phyloP scores from a whole-genome alignment of 1,284 basidiomycete genomes.

The Vanrija sp. region DNA sequence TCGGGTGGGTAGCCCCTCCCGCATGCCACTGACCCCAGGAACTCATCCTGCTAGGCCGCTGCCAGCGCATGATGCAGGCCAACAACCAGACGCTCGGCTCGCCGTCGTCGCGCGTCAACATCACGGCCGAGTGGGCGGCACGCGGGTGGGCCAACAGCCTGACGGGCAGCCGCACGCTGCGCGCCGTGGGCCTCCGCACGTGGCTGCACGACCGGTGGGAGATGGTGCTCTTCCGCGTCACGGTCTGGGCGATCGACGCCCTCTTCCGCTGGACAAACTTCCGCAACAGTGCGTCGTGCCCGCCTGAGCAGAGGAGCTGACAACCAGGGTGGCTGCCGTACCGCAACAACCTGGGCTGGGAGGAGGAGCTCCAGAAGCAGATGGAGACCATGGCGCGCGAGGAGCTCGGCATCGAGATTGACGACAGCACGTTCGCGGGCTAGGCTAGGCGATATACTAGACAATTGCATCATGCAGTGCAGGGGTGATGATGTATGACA shows the following conservation, averaged over 20 bases:
- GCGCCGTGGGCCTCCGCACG: conserved; percentile 34
- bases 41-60: conserved; percentile 74
- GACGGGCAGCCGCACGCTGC: conserved; percentile 52
- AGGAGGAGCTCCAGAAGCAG: conserved; percentile 44
- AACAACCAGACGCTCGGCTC: conserved; percentile 64
- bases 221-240: conserved; percentile 47
- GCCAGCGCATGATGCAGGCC: conserved; percentile 64
- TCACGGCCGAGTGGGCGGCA: conserved; percentile 61
- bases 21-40: conserved; percentile 52
- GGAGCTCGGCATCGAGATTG: conserved; percentile 53
- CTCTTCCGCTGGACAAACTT: conserved; percentile 47
- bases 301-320: background rate
- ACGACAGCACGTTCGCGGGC: conserved; percentile 47
- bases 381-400: conserved; percentile 50
- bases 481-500: too few relatives aligned
- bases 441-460: conserved; percentile 20
- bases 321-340: background rate
- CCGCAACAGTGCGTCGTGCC: conserved; percentile 43
- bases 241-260: conserved; percentile 49
- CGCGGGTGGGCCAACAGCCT: conserved; percentile 54
- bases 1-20: conserved; percentile 31
- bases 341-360: conserved; percentile 43
- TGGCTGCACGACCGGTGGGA: conserved; percentile 47
- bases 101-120: conserved; percentile 80
- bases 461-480: too few relatives aligned